These are phyloP conservation scores for Meyerozyma sp. DNA, from an alignment of 1,139 yeast species.

Conservation along the genomic window DNA sequence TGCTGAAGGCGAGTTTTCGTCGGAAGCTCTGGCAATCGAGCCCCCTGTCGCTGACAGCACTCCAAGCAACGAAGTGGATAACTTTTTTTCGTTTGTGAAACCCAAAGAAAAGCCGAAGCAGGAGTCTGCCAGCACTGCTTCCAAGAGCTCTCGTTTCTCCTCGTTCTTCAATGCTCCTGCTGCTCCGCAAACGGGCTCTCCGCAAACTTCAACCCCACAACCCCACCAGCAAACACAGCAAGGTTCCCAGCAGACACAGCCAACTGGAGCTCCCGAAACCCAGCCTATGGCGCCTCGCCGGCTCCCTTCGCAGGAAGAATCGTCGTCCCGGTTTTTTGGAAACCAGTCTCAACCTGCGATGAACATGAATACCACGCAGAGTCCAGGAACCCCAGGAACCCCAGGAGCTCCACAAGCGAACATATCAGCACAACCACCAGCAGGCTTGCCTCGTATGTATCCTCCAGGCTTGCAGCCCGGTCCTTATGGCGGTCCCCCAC, in stretches of 20 bases:
- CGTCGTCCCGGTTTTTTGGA: not conserved
- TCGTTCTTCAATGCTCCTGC: conserved; percentile 31
- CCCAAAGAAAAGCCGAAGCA: conserved; percentile 12
- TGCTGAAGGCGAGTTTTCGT: conserved; percentile 26
- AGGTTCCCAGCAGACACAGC: conserved; percentile 1
- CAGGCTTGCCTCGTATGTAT: conserved; percentile 4
- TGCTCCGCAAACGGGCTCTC: conserved; percentile 3
- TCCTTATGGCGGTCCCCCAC: conserved; percentile 3
- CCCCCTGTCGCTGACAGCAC: conserved; percentile 10
- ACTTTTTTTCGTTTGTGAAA: conserved; percentile 45
- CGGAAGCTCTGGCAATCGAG: conserved; percentile 1
- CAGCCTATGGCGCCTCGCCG: not conserved
- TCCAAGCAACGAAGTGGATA: conserved; percentile 46
- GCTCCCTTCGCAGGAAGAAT: not conserved
- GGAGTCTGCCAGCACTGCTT: conserved; percentile 5
- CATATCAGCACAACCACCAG: conserved; percentile 6
- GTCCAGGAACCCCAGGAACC: not conserved
- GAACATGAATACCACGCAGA: not conserved
- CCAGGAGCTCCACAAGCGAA: not conserved
- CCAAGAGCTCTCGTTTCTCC: conserved; percentile 42
- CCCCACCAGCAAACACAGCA: no score
- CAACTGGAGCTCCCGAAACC: conserved; percentile 4
- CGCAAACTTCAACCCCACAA: no score
- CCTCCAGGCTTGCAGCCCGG: conserved; percentile 3
- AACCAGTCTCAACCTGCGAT: not conserved